Base-by-base conservation (phyloP, 306 rosid species). In the Hippophae tibetana region DNA sequence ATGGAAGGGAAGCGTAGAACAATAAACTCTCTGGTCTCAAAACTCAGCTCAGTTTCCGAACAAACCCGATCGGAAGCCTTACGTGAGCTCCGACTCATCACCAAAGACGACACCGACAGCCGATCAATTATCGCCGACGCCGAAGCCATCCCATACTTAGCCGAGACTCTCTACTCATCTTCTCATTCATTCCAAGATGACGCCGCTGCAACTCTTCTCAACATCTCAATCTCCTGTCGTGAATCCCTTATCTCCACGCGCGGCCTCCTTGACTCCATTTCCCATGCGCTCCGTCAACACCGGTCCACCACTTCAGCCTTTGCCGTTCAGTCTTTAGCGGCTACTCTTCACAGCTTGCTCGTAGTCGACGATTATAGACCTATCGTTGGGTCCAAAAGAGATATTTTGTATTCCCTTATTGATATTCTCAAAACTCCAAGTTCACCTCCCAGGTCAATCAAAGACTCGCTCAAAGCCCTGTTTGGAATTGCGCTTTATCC, bases 391-490 rank as follows among this genome's bases (percentile, higher is more conserved):
- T 71, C 95, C 5, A 92, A 88, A 57, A 86, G 95, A 7, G 96
- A 92, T 67, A 88, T 92, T 49, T 78, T 86, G 3, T 84, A 85
- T 57, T 72, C 99, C 0, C 76, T 92, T 0, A 54, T 88, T 2
- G 95, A 92, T 47, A 80, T 92, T 18, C 50, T 88, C 50, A 86
- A 81, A 2, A 59, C 48, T 61, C 70, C 72, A 6, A 73, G 14
- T 1, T 92, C 95, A 0, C 82, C 89, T 0, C 72, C 82, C 7
- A 61, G 96, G 26, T 87, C 96, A 3, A 61, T 88, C 25, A 92
- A 85, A 72, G 99, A 92, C 69, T 72, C 99, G 11, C 81, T 92
- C 8, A 92, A 85, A 43, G 99, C 96, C 5, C 47, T 92, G 12
- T 92, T 92, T 9, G 96, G 88, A 0, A 72, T 92, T 55, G 76